Conservation (phyloP, 2,329 filamentous ascomycete species). For the Cercospora brassicicola region DNA sequence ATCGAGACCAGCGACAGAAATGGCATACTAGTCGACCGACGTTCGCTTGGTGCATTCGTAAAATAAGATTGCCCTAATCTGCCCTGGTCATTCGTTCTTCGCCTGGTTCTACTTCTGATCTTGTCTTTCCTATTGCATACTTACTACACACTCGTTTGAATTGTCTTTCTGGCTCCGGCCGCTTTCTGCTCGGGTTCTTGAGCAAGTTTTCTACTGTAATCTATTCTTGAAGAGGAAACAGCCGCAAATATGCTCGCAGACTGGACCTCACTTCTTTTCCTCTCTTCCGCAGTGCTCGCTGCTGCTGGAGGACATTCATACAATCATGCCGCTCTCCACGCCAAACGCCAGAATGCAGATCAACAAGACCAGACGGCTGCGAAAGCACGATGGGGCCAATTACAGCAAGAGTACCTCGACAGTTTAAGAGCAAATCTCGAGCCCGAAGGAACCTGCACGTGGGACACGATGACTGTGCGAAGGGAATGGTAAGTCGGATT, state of each 20-base stretch:
- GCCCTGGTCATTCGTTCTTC: not conserved
- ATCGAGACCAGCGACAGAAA: not conserved
- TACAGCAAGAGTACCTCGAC: conserved; percentile 15
- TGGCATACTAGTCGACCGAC: not conserved
- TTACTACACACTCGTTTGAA: not conserved
- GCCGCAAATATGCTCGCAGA: conserved; percentile 10
- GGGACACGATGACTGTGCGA: conserved; percentile 26
- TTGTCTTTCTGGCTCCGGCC: not conserved
- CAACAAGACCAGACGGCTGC: conserved; percentile 7
- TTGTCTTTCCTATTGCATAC: not conserved
- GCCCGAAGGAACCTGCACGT: conserved; percentile 21
- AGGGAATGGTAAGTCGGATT: conserved; percentile 20
- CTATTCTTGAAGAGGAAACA: not conserved
- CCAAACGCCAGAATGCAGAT: not conserved
- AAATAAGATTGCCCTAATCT: not conserved
- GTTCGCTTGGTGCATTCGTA: not conserved
- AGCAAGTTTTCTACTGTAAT: not conserved
- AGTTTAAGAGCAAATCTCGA: conserved; percentile 13
- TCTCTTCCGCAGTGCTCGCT: not conserved
- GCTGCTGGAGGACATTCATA: not conserved
- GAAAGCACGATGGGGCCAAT: conserved; percentile 18
- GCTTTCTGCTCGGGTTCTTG: not conserved
- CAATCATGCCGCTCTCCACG: not conserved
- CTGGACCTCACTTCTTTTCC: conserved; percentile 7
- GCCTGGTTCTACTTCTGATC: not conserved